A percentile compares a stretch with the other conserved stretches of the same genome.
Conservation (phyloP, 23 red algal species). For the Gracilaria gracilis region DNA sequence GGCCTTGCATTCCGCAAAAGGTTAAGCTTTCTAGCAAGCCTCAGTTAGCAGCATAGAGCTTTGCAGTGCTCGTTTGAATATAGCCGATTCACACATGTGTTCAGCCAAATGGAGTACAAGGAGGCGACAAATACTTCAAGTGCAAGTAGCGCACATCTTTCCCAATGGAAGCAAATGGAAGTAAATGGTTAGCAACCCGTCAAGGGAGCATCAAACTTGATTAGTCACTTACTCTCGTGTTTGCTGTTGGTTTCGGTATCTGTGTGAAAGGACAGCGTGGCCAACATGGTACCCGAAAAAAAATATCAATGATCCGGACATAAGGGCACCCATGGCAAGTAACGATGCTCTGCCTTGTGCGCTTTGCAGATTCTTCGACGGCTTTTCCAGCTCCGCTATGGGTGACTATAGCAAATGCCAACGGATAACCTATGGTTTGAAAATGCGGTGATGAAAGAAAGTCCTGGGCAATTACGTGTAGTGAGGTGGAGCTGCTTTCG, state of each 20-base stretch:
- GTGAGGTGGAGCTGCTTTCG: too few relatives aligned
- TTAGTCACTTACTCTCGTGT: not conserved
- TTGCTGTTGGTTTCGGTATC: not conserved
- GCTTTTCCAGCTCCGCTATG: not conserved
- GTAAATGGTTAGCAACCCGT: not conserved
- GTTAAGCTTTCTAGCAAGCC: not conserved
- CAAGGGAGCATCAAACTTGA: not conserved
- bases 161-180: not conserved
- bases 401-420: too few relatives aligned
- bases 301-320: constrained; percentile 11
- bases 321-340: not conserved
- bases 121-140: not conserved
- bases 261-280: not conserved
- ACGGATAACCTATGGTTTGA: not conserved
- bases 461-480: too few relatives aligned
- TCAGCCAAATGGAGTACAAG: constrained; percentile 17
- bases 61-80: not conserved
- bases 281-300: not conserved
- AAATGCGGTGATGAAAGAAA: not conserved
- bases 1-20: not conserved
- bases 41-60: not conserved
- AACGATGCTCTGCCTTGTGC: not conserved
- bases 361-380: not conserved
- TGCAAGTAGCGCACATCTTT: not conserved
- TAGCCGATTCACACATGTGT: not conserved